phyloP scores from a whole-genome alignment of 2,329 filamentous ascomycete species.

The Clonostachys sp. region DNA sequence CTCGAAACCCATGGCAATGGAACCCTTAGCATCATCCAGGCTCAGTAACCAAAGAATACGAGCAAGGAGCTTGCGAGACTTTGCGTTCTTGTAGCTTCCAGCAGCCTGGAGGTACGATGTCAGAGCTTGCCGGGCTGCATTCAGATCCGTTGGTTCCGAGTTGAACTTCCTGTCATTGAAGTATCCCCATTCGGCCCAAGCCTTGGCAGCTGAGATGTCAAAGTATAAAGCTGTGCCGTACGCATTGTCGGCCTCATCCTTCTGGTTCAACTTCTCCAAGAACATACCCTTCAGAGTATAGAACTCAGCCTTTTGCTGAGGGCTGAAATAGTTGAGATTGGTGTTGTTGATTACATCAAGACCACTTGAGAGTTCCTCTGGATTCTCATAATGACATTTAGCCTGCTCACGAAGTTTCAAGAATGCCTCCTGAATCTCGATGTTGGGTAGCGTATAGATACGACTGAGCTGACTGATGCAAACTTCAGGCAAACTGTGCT shows the following conservation, averaged over 20 bases:
- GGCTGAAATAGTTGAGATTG: slow-evolving; percentile 96
- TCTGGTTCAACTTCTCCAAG: slow-evolving; percentile 86
- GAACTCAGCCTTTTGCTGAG: slow-evolving; percentile 95
- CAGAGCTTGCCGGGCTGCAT: slow-evolving; percentile 82
- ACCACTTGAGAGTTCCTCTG: slow-evolving; percentile 84
- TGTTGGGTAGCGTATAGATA: slow-evolving; percentile 98
- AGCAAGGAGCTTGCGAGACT: slow-evolving; percentile 88
- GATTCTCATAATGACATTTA: slow-evolving; percentile 97
- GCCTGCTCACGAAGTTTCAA: slow-evolving; percentile 97
- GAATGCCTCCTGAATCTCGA: slow-evolving; percentile 99
- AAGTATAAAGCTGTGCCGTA: slow-evolving; percentile 96
- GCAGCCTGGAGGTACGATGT: slow-evolving; percentile 96
- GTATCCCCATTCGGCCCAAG: slow-evolving; percentile 98
- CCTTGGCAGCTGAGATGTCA: slow-evolving; percentile 91
- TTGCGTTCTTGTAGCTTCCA: slow-evolving; percentile 94
- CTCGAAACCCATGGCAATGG: slow-evolving; percentile 81
- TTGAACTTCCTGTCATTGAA: slow-evolving; percentile 98
- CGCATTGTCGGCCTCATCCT: slow-evolving; percentile 86
- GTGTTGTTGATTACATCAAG: slow-evolving; percentile 99
- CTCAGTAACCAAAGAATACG: slow-evolving; percentile 94
- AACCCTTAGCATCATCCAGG: slow-evolving; percentile 82
- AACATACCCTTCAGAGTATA: slow-evolving; percentile 99
- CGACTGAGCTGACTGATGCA: slow-evolving; percentile 96
- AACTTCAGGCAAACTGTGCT: slow-evolving; percentile 93
- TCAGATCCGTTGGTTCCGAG: slow-evolving; percentile 76